Conservation (phyloP, 768 basidiomycete genomes). For the Tulasnella sp. region DNA sequence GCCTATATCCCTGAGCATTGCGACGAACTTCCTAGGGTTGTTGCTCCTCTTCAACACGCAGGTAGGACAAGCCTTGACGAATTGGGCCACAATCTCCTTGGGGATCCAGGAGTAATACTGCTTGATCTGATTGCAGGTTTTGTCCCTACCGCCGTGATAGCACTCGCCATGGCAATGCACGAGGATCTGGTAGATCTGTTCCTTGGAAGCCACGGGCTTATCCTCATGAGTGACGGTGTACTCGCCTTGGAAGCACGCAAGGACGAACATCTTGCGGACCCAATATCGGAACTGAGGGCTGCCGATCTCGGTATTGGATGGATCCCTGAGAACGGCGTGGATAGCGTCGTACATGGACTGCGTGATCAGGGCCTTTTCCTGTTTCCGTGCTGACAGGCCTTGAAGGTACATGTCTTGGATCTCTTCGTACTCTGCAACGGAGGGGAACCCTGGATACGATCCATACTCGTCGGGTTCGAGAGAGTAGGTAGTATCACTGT, state of each 20-base stretch:
- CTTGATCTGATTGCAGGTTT: constrained; percentile 53
- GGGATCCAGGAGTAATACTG: constrained; percentile 72
- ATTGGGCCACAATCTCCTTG: constrained; percentile 67
- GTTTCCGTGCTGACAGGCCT: constrained; percentile 44
- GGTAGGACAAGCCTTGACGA: constrained; percentile 68
- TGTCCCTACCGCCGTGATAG: constrained; percentile 67
- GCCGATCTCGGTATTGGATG: constrained; percentile 33
- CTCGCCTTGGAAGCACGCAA: constrained; percentile 20
- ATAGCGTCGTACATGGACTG: constrained; percentile 59
- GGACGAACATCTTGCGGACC: constrained; percentile 67
- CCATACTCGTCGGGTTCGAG: constrained; percentile 16
- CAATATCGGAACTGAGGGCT: constrained; percentile 60
- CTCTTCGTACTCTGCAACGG: constrained; percentile 45
- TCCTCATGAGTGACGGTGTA: constrained; percentile 57
- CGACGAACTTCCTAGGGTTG: constrained; percentile 20
- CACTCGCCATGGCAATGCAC: constrained; percentile 56
- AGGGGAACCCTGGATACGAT: constrained; percentile 42
- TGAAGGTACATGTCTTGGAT: constrained; percentile 47
- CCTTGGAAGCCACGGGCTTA: constrained; percentile 60
- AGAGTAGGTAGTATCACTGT: constrained; percentile 10
- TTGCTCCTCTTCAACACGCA: constrained; percentile 41
- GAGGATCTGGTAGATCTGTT: constrained; percentile 67
- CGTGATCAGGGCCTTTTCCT: constrained; percentile 60
- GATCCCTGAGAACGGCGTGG: constrained; percentile 51
- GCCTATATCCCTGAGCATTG: constrained; percentile 16